Base-by-base conservation (phyloP, 2,329 filamentous ascomycete genomes). In the Xylariaceae sp. region DNA sequence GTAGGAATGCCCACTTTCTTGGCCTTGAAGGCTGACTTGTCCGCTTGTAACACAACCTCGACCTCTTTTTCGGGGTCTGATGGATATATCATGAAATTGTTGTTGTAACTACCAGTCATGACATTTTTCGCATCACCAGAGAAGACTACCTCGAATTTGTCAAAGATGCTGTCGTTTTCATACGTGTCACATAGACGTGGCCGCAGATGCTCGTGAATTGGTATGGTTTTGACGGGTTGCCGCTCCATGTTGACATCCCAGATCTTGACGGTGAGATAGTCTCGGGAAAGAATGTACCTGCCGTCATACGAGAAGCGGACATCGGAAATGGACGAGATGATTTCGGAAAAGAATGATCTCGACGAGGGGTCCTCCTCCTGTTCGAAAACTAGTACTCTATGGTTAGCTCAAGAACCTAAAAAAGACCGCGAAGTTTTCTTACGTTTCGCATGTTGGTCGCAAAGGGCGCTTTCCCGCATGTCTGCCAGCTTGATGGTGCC, bases 51-150 rank as follows among this genome's bases (percentile, higher is more conserved):
- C 45, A 99, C 95, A 46, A 99, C 93, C 75, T 99, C 95, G 2
- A 93, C 93, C 73, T 99, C 95, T 78, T 96, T 96, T 65, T 93
- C 91, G 6, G 93, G 90, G 69, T 98, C 93, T 21, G 93, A 95
- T 3, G 95, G 95, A 74, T 98, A 99, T 71, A 99, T 99, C 95
- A 99, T 99, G 81, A 99, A 98, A 79, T 99, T 99, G 80, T 99
- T 99, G 83, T 99, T 99, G 81, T 99, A 99, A 73, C 92, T 97
- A 67, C 95, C 95, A 5, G 95, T 99, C 95, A 99, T 99, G 64
- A 98, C 95, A 68, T 99, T 98, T 82, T 96, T 96, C 40, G 92
- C 91, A 74, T 98, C 93, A 20, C 95, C 95, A 1, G 93, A 98
- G 79, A 99, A 99, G 50, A 98, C 93, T 42, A 99, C 95, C 77